A percentile compares a stretch with the other conserved stretches of the same genome.
Conservation (phyloP, 306 rosid species). For the Nissolia schottii region DNA sequence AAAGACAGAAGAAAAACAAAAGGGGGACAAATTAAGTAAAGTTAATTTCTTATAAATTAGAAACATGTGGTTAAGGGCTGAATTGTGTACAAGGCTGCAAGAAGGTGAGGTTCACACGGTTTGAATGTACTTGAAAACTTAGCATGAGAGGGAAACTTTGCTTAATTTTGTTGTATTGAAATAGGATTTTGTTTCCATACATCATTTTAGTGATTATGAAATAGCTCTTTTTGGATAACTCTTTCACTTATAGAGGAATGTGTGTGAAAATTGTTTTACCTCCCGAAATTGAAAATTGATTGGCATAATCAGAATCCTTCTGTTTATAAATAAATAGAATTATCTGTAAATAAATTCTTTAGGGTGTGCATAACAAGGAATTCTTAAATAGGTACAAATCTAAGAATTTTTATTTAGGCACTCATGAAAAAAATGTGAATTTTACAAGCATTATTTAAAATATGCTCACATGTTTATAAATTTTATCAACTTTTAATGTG, state of each 20-base stretch:
- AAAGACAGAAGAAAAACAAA: background rate
- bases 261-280: background rate
- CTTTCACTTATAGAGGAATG: background rate
- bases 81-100: conserved; percentile 13
- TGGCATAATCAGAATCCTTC: conserved; percentile 5
- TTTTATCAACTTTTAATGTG: no score
- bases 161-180: background rate
- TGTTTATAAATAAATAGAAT: background rate
- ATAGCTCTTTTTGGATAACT: background rate
- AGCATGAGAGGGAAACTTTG: conserved; percentile 19
- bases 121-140: conserved; percentile 27
- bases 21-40: background rate
- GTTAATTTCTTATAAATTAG: background rate
- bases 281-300: background rate
- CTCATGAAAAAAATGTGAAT: no score
- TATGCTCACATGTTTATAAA: no score
- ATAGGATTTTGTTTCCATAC: conserved; percentile 19
- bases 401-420: no score
- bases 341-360: no score
- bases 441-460: no score
- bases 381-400: no score
- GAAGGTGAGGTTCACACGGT: conserved; percentile 12
- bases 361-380: no score
- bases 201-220: conserved; percentile 5
- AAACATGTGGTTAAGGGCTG: conserved; percentile 15